Conservation (phyloP, 352 stramenopile species). For the Phytopythium aichiense region DNA sequence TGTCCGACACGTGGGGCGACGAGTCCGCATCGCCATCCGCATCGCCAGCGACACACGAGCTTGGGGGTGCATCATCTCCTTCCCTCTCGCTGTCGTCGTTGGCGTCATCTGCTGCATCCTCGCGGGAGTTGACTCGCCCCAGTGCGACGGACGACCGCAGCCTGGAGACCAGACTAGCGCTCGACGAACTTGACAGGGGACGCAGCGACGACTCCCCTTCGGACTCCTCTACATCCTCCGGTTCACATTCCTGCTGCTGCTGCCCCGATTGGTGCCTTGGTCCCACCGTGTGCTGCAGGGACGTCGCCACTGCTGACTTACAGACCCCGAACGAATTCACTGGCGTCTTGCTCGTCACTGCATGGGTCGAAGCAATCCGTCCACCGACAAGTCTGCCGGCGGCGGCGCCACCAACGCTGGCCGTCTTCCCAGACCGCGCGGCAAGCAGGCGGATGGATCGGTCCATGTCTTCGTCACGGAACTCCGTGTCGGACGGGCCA, state of each 20-base stretch:
- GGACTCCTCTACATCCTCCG: background rate
- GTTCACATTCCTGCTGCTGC: background rate
- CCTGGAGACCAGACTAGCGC: conserved; percentile 46
- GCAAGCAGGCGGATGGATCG: conserved; percentile 1
- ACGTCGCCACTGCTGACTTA: background rate
- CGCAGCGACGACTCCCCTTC: background rate
- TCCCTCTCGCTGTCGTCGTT: conserved; percentile 9
- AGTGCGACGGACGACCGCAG: conserved; percentile 47
- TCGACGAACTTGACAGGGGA: conserved; percentile 12
- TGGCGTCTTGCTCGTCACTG: background rate
- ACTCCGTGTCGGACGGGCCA: conserved; percentile 43
- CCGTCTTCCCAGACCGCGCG: background rate
- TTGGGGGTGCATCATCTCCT: background rate
- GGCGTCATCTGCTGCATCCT: conserved; percentile 5
- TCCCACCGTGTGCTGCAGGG: background rate
- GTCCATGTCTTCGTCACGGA: conserved; percentile 18
- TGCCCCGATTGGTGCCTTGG: background rate
- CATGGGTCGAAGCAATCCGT: background rate
- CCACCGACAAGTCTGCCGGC: background rate
- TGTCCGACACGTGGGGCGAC: conserved; percentile 1
- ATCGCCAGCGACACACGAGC: background rate
- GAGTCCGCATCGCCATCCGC: background rate
- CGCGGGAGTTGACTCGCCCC: conserved; percentile 16
- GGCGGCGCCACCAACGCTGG: conserved; percentile 1
- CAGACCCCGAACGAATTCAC: background rate